Base-by-base conservation (phyloP, 108 stramenopile genomes). In the Cylindrotheca fusiformis region DNA sequence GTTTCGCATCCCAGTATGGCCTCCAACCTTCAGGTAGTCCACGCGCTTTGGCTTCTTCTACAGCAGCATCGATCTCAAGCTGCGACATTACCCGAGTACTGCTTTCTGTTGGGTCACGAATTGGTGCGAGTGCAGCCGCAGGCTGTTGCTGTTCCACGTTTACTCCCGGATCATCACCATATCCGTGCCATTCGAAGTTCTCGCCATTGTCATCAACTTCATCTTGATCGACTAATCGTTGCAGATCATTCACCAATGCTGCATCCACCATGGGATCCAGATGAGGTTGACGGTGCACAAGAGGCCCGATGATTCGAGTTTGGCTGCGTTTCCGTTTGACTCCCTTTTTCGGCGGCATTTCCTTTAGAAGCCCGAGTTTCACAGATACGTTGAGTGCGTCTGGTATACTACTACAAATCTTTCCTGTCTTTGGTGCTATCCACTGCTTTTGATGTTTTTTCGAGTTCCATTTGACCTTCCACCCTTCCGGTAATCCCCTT, bases 21-120 rank as follows among this genome's bases (percentile, higher is more conserved):
- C 59, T 75, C 84, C 84, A 86, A 19, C 84, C 80, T 48, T 69
- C 68, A 10, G 84, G 84, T 22, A 86, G 64, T 2, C 84, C 84
- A 14, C 74, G 67, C 10, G 62, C 57, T 44, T 75, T 67, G 20
- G 81, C 84, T 55, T 86, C 76, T 27, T 49, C 50, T 20, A 80
- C 55, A 4, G 84, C 84, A 25, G 23, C 49, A 20, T 59, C 68
- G 28, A 63, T 45, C 24, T 73, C 71, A 30, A 77, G 75, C 17
- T 69, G 55, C 3, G 80, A 63, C 60, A 80, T 65, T 31, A 14
- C n/a, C n/a, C n/a, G n/a, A n/a, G n/a, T n/a, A n/a, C n/a, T n/a
- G n/a, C n/a, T n/a, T n/a, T n/a, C n/a, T n/a, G n/a, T n/a, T n/a
- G n/a, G n/a, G n/a, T n/a, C n/a, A n/a, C n/a, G n/a, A n/a, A n/a